Base-by-base conservation (phyloP, 495 filamentous ascomycete genomes). In the Annulohypoxylon moriforme region DNA sequence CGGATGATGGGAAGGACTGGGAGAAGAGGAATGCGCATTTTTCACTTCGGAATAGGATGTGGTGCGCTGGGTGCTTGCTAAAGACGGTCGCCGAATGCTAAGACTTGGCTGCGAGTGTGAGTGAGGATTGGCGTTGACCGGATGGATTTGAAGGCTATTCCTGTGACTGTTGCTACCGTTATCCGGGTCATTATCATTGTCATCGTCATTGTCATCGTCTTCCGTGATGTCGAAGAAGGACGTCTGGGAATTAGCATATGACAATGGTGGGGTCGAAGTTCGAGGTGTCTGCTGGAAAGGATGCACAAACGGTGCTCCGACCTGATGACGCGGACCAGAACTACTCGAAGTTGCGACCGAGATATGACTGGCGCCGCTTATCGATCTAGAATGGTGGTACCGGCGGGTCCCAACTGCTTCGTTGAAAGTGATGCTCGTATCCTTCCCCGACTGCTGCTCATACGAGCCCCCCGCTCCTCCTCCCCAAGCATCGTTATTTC, bases 221-320 rank as follows among this genome's bases (percentile, higher is more conserved):
- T 88, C 86, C 27, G 81, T 83, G 31, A 86, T 84, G 36, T 71
- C 79, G 71, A 81, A 82, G 60, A 86, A 80, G 8, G 83, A 84
- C 0, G 81, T 81, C 10, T 84, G 73, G 24, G 85, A 87, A 69
- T 83, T 84, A 25, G 83, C 82, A 73, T 87, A 87, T 29, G 85
- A 86, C 29, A 81, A 67, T 58, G 86, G 86, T 38, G 86, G 86
- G 61, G 85, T 88, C 16, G 85, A 84, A 5, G 84, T 86, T n/a
- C 83, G 82, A 40, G 86, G 86, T 0, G 81, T 86, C 70, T 88
- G 86, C 64, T 86, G 84, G 71, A 87, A 88, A 14, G 86, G 85
- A 73, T 88, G 86, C 18, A 86, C 79, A 68, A 88, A 88, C 11
- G 76, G 80, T 4, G 80, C 84, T 25, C 71, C 74, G 50, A 73